Conservation (phyloP, 345 rosid genomes). For the Hibiscus tridactylites region DNA sequence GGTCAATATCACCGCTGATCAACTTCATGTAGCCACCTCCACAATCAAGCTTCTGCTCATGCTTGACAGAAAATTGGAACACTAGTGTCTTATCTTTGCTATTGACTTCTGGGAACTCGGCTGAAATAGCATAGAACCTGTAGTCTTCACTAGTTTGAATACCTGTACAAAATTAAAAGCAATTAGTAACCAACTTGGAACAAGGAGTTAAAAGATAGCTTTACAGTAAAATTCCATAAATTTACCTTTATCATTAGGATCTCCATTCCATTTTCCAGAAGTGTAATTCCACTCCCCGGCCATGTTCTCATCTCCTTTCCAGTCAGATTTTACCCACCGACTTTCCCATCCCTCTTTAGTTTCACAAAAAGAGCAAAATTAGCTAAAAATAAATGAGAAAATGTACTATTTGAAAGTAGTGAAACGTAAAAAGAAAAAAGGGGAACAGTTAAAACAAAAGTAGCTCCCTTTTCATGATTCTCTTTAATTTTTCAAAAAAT, state of each 20-base stretch:
- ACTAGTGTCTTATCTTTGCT: constrained; percentile 87
- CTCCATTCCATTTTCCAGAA: constrained; percentile 90
- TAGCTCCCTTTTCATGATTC: neutral
- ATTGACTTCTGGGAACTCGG: constrained; percentile 84
- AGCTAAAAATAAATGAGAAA: neutral
- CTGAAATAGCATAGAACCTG: constrained; percentile 97
- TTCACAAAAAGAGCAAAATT: neutral
- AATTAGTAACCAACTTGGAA: neutral
- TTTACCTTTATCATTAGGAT: constrained; percentile 77
- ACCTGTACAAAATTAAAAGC: constrained; percentile 33
- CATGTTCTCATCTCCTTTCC: constrained; percentile 80
- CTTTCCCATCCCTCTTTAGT: constrained; percentile 87
- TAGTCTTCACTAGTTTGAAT: constrained; percentile 96
- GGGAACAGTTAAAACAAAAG: neutral
- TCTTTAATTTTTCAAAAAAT: neutral
- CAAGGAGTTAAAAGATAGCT: neutral
- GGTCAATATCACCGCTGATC: constrained; percentile 82
- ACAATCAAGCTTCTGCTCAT: constrained; percentile 99
- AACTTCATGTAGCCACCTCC: constrained; percentile 99
- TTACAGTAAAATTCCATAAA: constrained; percentile 3
- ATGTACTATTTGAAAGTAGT: neutral
- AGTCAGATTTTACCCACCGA: constrained; percentile 82
- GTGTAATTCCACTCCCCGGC: constrained; percentile 96
- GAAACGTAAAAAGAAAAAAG: neutral
- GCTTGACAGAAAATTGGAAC: constrained; percentile 97